Conservation (phyloP, 2,329 filamentous ascomycete genomes). For the Didymella sp. region DNA sequence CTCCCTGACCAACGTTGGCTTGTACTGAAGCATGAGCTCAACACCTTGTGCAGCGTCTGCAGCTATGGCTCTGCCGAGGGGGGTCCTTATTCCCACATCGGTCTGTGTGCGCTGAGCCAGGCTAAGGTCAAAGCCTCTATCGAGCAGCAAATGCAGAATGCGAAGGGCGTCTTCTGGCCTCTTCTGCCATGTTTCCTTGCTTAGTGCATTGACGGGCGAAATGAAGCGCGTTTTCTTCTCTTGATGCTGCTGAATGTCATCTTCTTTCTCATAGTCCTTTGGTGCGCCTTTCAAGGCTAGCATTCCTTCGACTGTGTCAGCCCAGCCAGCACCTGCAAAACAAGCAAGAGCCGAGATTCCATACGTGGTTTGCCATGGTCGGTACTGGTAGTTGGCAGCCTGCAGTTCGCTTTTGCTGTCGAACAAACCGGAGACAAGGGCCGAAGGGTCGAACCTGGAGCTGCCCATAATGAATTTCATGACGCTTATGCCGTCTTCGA, state of each 20-base stretch:
- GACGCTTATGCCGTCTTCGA: slow-evolving; percentile 23
- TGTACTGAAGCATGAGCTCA: slow-evolving; percentile 26
- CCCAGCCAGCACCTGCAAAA: slow-evolving; percentile 27
- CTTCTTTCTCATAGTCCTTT: slow-evolving; percentile 24
- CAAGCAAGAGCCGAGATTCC: slow-evolving; percentile 26
- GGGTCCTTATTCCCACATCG: slow-evolving; percentile 23
- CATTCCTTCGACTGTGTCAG: slow-evolving; percentile 29
- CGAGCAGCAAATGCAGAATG: slow-evolving; percentile 25
- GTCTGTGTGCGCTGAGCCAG: slow-evolving; percentile 26
- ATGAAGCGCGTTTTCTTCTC: slow-evolving; percentile 26
- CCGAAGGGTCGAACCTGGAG: slow-evolving; percentile 22
- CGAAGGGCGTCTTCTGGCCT: slow-evolving; percentile 31
- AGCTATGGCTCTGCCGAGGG: slow-evolving; percentile 24
- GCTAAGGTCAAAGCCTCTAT: slow-evolving; percentile 22
- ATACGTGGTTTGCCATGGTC: slow-evolving; percentile 31
- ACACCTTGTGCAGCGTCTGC: slow-evolving; percentile 29
- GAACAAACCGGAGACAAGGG: slow-evolving; percentile 24
- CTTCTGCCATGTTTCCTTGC: slow-evolving; percentile 30
- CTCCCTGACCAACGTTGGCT: slow-evolving; percentile 23
- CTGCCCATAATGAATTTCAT: slow-evolving; percentile 27
- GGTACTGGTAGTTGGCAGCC: slow-evolving; percentile 17
- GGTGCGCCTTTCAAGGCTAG: slow-evolving; percentile 21
- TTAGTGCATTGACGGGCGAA: slow-evolving; percentile 26
- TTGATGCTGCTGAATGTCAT: slow-evolving; percentile 27
- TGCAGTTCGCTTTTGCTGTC: slow-evolving; percentile 30